A percentile compares a stretch with the other conserved stretches of the same genome.
These are phyloP conservation scores for Aurantiochytrium sp. DNA, from an alignment of 108 stramenopile genomes.

Conservation along the genomic window DNA sequence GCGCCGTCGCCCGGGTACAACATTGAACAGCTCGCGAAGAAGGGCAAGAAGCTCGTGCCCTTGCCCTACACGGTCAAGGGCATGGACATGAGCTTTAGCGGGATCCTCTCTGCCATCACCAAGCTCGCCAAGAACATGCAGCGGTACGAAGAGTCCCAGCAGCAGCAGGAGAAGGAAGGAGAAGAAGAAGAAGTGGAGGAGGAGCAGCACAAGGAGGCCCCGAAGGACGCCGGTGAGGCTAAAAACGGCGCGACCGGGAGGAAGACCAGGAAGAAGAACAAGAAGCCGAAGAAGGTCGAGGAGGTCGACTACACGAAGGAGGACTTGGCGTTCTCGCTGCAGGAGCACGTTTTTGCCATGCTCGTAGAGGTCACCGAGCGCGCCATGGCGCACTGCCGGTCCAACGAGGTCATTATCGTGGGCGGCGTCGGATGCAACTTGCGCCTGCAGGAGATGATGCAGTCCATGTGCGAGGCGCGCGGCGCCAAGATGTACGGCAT, in stretches of 20 bases:
- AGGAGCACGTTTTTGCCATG: conserved; percentile 99
- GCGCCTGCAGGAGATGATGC: conserved; percentile 96
- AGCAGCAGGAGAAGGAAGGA: conserved; percentile 56
- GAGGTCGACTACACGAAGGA: conserved; percentile 61
- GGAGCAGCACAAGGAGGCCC: too few relatives aligned
- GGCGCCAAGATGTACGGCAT: conserved; percentile 86
- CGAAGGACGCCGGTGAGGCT: too few relatives aligned
- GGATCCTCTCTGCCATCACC: conserved; percentile 63
- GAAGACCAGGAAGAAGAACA: too few relatives aligned
- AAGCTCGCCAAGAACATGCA: conserved; percentile 33
- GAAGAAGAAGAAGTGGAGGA: too few relatives aligned
- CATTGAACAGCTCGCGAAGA: conserved; percentile 90
- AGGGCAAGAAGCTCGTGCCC: conserved; percentile 43
- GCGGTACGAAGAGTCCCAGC: conserved; percentile 6
- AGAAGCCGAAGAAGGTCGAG: conserved; percentile 47
- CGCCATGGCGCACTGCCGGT: conserved; percentile 93
- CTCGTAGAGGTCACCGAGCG: conserved; percentile 97
- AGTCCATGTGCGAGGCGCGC: conserved; percentile 78
- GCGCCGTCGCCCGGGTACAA: conserved; percentile 97
- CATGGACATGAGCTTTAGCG: conserved; percentile 92
- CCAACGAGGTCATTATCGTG: conserved; percentile 85
- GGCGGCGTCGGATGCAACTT: conserved; percentile 98
- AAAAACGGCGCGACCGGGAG: too few relatives aligned
- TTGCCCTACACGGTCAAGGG: conserved; percentile 98
- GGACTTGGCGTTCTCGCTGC: conserved; percentile 91